Evolutionary conservation across 2,329 filamentous ascomycete genomes (phyloP).

Genomic region (Trichothecium sympodiale): DNA sequence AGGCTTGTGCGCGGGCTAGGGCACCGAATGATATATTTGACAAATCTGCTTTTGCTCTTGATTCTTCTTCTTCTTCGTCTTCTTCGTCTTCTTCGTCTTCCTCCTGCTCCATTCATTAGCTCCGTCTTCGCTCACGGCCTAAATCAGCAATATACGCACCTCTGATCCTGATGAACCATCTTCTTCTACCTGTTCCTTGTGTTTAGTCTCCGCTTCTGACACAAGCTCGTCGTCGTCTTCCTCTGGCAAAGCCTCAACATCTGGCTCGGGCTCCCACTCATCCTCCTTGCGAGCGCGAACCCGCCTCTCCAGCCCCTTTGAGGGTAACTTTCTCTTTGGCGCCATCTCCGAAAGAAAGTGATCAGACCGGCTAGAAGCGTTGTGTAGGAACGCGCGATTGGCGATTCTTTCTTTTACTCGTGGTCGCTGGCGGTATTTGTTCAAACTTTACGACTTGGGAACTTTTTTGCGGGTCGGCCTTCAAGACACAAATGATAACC

Average conservation of each 20-base stretch:
- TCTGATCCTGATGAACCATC: constrained; percentile 14
- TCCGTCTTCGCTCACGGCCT: too few species aligned
- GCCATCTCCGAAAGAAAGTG: constrained; percentile 16
- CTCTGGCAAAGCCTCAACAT: constrained; percentile 17
- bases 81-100: too few species aligned
- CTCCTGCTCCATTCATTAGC: too few species aligned
- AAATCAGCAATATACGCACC: constrained; percentile 12
- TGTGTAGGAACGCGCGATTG: too few species aligned
- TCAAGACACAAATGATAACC: too few species aligned
- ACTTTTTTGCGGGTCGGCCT: constrained; percentile 4
- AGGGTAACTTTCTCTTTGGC: constrained; percentile 27
- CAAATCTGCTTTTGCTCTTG: constrained; percentile 28
- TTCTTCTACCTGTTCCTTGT: constrained; percentile 17
- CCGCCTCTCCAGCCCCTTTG: constrained; percentile 26
- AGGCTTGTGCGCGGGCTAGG: constrained; percentile 75
- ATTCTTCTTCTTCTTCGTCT: constrained; percentile 18
- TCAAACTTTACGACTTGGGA: background rate
- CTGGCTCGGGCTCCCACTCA: constrained; percentile 25
- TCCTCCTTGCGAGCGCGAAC: constrained; percentile 33
- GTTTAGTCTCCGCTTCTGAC: constrained; percentile 15
- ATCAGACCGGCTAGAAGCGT: too few species aligned
- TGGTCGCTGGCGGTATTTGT: too few species aligned
- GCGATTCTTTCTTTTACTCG: too few species aligned
- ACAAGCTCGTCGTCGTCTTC: constrained; percentile 15
- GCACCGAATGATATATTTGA: constrained; percentile 74